Evolutionary conservation across 495 filamentous ascomycete species (phyloP).

Genomic region (Tuber microsphaerosporum): DNA sequence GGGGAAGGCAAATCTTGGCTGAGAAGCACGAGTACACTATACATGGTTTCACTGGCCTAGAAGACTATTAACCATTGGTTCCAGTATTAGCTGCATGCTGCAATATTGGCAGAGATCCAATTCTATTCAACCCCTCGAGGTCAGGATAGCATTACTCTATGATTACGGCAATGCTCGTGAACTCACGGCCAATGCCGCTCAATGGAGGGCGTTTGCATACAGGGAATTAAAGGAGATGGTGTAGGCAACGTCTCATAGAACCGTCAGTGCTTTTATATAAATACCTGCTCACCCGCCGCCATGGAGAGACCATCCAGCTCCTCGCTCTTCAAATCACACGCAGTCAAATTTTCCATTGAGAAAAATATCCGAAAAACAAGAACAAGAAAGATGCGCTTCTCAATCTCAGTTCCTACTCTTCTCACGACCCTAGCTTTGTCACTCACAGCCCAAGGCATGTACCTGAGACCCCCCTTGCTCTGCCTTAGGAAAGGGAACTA

Average conservation of each 20-base stretch:
- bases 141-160: background rate
- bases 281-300: background rate
- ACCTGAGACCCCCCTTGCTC: background rate
- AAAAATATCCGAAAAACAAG: background rate
- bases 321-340: background rate
- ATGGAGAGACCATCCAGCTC: background rate
- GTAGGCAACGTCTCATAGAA: background rate
- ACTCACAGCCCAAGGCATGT: constrained; percentile 15
- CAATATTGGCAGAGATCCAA: background rate
- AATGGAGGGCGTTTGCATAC: background rate
- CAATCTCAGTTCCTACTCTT: constrained; percentile 9
- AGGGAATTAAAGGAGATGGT: background rate
- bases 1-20: no score
- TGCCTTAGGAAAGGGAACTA: no score
- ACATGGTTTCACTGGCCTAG: background rate
- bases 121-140: background rate
- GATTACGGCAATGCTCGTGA: background rate
- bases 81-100: background rate
- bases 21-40: background rate
- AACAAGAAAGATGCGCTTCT: constrained; percentile 17
- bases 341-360: background rate
- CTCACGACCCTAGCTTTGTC: constrained; percentile 18
- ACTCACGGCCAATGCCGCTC: background rate
- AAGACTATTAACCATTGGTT: background rate
- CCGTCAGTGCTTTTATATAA: background rate